Percentiles rank a stretch among this genome's conserved stretches.
Evolutionary conservation across 2,329 filamentous ascomycete genomes (phyloP).

Genomic region (Phaeosphaeriaceae sp.): DNA sequence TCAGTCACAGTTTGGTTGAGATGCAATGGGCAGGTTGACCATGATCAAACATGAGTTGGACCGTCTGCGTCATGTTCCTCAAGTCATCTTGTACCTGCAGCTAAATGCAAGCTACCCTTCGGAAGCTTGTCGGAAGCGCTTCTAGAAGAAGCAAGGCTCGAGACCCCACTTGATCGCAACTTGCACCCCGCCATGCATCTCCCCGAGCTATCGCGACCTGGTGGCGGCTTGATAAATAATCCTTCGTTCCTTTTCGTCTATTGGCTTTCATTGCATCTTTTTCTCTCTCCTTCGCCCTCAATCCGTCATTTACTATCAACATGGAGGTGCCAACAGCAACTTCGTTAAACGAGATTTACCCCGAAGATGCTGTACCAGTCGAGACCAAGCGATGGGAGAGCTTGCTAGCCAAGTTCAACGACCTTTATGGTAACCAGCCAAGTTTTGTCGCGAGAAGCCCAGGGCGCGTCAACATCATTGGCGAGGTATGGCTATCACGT

Average conservation of each 20-base stretch:
- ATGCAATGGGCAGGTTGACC: not conserved
- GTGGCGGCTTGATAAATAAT: slow-evolving; percentile 13
- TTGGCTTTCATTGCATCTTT: slow-evolving; percentile 7
- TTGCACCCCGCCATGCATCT: slow-evolving; percentile 26
- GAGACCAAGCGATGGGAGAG: slow-evolving; percentile 78
- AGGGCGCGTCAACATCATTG: slow-evolving; percentile 96
- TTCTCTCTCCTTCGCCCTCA: not conserved
- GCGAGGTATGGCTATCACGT: slow-evolving; percentile 62
- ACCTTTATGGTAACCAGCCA: slow-evolving; percentile 71
- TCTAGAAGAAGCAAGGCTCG: slow-evolving; percentile 25
- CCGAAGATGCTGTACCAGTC: slow-evolving; percentile 69
- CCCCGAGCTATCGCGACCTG: slow-evolving; percentile 27
- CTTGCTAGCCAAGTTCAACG: slow-evolving; percentile 73
- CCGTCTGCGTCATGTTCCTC: slow-evolving; percentile 2
- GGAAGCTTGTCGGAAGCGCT: slow-evolving; percentile 23
- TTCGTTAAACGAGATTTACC: slow-evolving; percentile 83
- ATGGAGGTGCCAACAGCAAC: slow-evolving; percentile 73
- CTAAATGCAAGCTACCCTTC: slow-evolving; percentile 18
- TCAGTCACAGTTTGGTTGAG: not conserved
- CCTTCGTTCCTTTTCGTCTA: slow-evolving; percentile 1
- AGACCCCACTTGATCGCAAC: slow-evolving; percentile 30
- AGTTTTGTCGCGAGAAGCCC: slow-evolving; percentile 89
- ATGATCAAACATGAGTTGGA: too few species aligned
- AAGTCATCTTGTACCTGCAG: slow-evolving; percentile 20
- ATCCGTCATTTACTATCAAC: not conserved